Percentiles rank a stretch among this genome's conserved stretches.
These are phyloP conservation scores for Blastocystis sp. DNA, from an alignment of 352 stramenopile genomes.

Conservation along the genomic window DNA sequence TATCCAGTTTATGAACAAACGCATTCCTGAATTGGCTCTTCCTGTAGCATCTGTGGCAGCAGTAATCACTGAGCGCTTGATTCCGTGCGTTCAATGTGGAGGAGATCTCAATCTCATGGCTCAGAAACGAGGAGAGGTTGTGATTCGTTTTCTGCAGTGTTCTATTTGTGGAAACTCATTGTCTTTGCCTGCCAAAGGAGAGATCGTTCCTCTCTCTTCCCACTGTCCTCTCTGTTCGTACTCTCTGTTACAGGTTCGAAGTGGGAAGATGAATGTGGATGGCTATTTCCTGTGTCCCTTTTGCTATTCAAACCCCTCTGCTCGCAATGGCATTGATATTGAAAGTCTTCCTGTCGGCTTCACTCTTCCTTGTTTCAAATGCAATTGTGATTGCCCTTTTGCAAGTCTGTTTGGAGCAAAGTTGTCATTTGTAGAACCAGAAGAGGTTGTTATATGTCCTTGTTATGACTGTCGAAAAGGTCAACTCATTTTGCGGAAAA, in stretches of 20 bases:
- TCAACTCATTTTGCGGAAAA: background rate
- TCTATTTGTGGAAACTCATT: slow-evolving; percentile 46
- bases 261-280: background rate
- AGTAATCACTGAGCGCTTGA: background rate
- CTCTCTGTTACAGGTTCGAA: slow-evolving; percentile 62
- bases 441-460: background rate
- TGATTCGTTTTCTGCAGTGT: slow-evolving; percentile 66
- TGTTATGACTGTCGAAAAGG: background rate
- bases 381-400: slow-evolving; percentile 48
- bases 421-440: background rate
- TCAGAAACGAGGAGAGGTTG: slow-evolving; percentile 61
- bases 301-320: slow-evolving; percentile 64
- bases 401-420: slow-evolving; percentile 4
- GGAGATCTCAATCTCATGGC: slow-evolving; percentile 61
- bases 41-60: background rate
- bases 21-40: slow-evolving; percentile 68
- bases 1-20: slow-evolving; percentile 71
- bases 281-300: slow-evolving; percentile 63
- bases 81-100: slow-evolving; percentile 62
- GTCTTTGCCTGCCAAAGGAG: slow-evolving; percentile 60
- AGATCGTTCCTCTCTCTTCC: background rate
- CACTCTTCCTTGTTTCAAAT: slow-evolving; percentile 61
- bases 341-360: slow-evolving; percentile 32
- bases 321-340: background rate
- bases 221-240: slow-evolving; percentile 65